These are phyloP conservation scores for Neurospora sp. DNA, from an alignment of 495 filamentous ascomycete genomes.

Conservation along the genomic window DNA sequence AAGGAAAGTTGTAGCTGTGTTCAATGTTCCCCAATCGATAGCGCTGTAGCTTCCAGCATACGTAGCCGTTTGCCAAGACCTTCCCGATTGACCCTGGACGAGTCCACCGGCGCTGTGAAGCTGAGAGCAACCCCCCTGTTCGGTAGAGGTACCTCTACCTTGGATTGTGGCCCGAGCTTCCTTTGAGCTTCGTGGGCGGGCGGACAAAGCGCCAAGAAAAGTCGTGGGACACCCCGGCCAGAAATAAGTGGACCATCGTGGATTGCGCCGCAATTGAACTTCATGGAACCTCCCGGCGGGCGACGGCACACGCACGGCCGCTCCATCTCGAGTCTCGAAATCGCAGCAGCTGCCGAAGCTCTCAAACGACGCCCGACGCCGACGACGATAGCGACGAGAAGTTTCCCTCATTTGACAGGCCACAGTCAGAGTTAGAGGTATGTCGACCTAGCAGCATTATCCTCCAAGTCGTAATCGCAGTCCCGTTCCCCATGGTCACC, in stretches of 20 bases:
- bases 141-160: background rate
- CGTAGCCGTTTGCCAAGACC: constrained; percentile 30
- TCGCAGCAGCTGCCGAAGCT: background rate
- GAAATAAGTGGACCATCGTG: constrained; percentile 10
- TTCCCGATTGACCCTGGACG: background rate
- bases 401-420: background rate
- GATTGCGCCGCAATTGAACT: constrained; percentile 8
- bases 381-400: background rate
- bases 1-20: background rate
- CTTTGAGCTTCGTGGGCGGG: background rate
- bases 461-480: background rate
- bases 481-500: background rate
- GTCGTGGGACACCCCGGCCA: background rate
- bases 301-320: background rate
- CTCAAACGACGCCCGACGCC: background rate
- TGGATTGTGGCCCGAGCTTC: background rate
- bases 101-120: constrained; percentile 2
- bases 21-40: background rate
- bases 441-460: background rate
- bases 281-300: background rate
- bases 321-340: constrained; percentile 2
- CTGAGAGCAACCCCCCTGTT: background rate
- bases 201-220: background rate
- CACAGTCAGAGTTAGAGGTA: background rate
- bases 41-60: constrained; percentile 18